Percentiles rank a stretch among this genome's conserved stretches.
phyloP scores from a whole-genome alignment of 106 monocot genomes.

The Hemerocallis citrina region DNA sequence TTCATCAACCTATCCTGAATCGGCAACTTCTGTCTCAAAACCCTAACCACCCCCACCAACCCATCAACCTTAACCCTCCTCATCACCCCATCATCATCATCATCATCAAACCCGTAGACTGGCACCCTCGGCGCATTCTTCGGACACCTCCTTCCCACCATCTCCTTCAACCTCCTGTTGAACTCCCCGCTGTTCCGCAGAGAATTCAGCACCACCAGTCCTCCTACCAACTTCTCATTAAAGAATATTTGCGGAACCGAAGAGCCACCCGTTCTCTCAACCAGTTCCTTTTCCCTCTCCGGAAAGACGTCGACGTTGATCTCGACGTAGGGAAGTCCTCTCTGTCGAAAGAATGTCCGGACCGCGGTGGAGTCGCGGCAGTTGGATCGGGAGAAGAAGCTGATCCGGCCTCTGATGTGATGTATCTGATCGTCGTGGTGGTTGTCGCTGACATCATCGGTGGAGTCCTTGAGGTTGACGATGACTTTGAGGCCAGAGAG shows the following conservation, averaged over 20 bases:
- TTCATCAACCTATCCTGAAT: constrained; percentile 66
- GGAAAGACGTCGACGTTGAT: constrained; percentile 98
- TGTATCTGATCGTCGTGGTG: not conserved
- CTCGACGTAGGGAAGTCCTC: constrained; percentile 58
- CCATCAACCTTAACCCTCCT: constrained; percentile 16
- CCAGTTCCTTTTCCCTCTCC: constrained; percentile 60
- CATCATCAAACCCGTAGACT: constrained; percentile 70
- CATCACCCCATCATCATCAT: constrained; percentile 20
- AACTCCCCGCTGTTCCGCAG: constrained; percentile 92
- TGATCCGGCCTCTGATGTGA: constrained; percentile 55
- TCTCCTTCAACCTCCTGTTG: constrained; percentile 45
- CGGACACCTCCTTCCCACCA: constrained; percentile 48
- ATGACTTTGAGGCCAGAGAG: constrained; percentile 67
- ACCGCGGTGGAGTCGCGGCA: constrained; percentile 89
- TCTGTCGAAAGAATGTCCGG: constrained; percentile 56
- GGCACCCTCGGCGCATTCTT: constrained; percentile 59
- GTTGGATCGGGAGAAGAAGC: constrained; percentile 92
- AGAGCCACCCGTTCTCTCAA: constrained; percentile 40
- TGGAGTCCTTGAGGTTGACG: constrained; percentile 38
- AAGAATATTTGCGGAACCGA: constrained; percentile 81
- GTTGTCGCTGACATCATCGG: not conserved
- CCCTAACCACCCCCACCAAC: constrained; percentile 38
- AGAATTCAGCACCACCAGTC: constrained; percentile 71
- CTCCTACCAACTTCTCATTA: constrained; percentile 81
- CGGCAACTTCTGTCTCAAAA: constrained; percentile 55